Evolutionary conservation across 345 rosid genomes (phyloP), one percentile per base, ranked within the genome.

Genomic region (Citrus unshiu): DNA sequence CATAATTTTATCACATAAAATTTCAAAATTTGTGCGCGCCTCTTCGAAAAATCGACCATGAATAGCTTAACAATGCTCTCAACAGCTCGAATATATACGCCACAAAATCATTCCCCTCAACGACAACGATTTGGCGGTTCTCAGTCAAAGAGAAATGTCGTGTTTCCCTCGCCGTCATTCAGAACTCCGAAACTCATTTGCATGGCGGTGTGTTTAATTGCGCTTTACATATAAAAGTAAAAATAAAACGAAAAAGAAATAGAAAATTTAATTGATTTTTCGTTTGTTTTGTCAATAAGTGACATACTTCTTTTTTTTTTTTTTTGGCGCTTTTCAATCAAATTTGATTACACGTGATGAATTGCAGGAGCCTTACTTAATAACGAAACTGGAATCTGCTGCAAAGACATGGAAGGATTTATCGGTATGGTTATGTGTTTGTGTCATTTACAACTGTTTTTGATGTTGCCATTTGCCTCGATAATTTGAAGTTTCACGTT

Each of bases 331-430:
- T 37, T 25, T 29, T 24, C 39, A 27, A 46, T 9, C 54, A 72
- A 72, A 24, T 73, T 81, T 68, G 2, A 64, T 30, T 64, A 4
- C n/a, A 0, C n/a, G 22, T 32, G 12, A 34, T 34, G 24, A 34
- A 35, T 77, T 80, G 77, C 87, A 95, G 98, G 99, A 93, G 84
- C 94, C 98, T 7, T 91, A 89, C 74, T 81, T 95, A 83, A 77
- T 91, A 63, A 85, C 83, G 39, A 95, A 95, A 87, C 90, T 95
- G 87, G 93, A 95, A 81, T 93, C 98, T 56, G 98, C 97, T 2
- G 98, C 91, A 90, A 95, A 88, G 83, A 95, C 99, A 6, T 93
- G 99, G 98, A 92, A 93, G 75, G 99, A 95, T 60, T 79, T 95
- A 68, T 92, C 99, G 76, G 99, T 95, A 82, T 25, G 91, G 30